Percentiles rank a stretch among this genome's conserved stretches.
Conservation (phyloP, 345 rosid species). For the Firmiana major region DNA sequence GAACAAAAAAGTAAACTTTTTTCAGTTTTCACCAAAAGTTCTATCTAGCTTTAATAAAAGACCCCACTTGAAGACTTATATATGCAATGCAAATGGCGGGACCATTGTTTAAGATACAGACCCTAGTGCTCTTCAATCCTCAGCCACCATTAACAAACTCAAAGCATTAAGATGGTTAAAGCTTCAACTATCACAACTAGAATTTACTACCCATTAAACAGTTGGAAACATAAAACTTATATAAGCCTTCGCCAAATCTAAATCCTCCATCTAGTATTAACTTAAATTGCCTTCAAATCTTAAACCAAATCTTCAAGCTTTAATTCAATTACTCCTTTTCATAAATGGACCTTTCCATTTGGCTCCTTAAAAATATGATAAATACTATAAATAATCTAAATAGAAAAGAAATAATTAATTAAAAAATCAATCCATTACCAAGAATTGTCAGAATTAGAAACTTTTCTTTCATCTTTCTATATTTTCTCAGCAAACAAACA, state of each 20-base stretch:
- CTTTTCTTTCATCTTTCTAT: constrained; percentile 16
- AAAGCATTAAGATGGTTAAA: constrained; percentile 19
- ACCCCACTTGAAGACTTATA: constrained; percentile 51
- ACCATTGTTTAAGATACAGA: constrained; percentile 48
- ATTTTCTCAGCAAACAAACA: constrained; percentile 16
- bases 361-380: not conserved
- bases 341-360: not conserved
- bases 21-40: constrained; percentile 34
- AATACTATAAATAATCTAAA: not conserved
- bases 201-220: not conserved
- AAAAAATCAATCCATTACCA: not conserved
- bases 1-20: constrained; percentile 32
- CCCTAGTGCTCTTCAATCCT: constrained; percentile 35
- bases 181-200: constrained; percentile 11
- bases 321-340: not conserved
- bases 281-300: constrained; percentile 15
- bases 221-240: constrained; percentile 7
- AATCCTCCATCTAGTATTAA: constrained; percentile 10
- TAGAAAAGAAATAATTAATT: not conserved
- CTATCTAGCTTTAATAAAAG: constrained; percentile 41
- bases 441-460: constrained; percentile 2
- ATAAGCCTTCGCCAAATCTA: constrained; percentile 12
- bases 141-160: constrained; percentile 42
- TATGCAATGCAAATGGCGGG: constrained; percentile 51
- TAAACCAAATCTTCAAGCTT: constrained; percentile 9